Conservation (phyloP, 805 yeast genomes). For the Zygoascus flipseniorum region DNA sequence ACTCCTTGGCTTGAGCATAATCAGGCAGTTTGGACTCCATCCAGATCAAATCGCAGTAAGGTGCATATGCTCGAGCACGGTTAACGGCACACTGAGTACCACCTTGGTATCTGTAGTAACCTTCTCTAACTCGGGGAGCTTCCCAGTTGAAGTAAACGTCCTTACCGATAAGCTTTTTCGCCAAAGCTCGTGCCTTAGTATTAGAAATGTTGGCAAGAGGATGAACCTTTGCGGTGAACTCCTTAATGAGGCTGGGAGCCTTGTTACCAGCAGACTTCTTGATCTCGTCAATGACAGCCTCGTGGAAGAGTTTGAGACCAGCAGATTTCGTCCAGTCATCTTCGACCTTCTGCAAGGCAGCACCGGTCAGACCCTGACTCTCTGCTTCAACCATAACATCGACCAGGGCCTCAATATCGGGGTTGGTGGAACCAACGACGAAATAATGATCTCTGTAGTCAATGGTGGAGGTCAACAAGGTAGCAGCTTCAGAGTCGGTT, state of each 20-base stretch:
- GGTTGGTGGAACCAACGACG: slow-evolving; percentile 85
- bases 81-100: slow-evolving; percentile 96
- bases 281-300: slow-evolving; percentile 83
- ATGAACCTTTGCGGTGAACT: slow-evolving; percentile 59
- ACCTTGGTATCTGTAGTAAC: slow-evolving; percentile 91
- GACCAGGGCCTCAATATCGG: slow-evolving; percentile 63
- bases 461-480: slow-evolving; percentile 85
- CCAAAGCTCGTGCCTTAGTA: slow-evolving; percentile 70
- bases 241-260: slow-evolving; percentile 52
- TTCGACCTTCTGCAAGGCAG: slow-evolving; percentile 63
- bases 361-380: slow-evolving; percentile 60
- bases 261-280: slow-evolving; percentile 49
- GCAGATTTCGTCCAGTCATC: slow-evolving; percentile 76
- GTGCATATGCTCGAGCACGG: slow-evolving; percentile 93
- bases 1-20: slow-evolving; percentile 86
- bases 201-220: slow-evolving; percentile 72
- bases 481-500: slow-evolving; percentile 97
- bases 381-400: slow-evolving; percentile 80
- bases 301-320: slow-evolving; percentile 78
- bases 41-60: slow-evolving; percentile 94
- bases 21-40: slow-evolving; percentile 97
- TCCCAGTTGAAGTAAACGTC: slow-evolving; percentile 94
- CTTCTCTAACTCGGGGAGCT: slow-evolving; percentile 89
- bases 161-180: slow-evolving; percentile 66
- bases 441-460: slow-evolving; percentile 93